Base-by-base conservation (phyloP, 495 filamentous ascomycete species). In the Penicillium riverlandense region DNA sequence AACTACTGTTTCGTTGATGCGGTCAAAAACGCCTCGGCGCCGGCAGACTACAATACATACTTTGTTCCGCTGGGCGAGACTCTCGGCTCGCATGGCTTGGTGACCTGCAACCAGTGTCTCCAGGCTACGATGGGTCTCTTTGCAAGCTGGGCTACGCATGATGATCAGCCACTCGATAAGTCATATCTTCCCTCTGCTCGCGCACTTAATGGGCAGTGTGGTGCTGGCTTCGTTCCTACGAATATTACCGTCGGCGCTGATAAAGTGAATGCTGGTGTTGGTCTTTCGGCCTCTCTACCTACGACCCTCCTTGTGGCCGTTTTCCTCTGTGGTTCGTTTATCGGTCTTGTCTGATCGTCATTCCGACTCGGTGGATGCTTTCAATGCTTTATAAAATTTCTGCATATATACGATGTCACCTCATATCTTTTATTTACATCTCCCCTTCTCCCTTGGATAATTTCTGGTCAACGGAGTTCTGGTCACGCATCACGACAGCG, bases 1-100 rank as follows among this genome's bases (percentile, higher is more conserved):
- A 45, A 70, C 39, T 78, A 72, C 45, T 78, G 83, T 65, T 96
- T 89, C 58, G 87, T 88, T 45, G 84, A 88, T 53, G 88, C 90
- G 16, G 78, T 88, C 45, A 89, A 83, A 8, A 95, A 95, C 59
- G 53, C 55, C 12, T 72, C 78, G 8, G 83, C 78, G 22, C 69
- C 82, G 0, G 74, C 76, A 22, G 82, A 87, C 58, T 73, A 80
- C 31, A 86, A 89, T 47, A 67, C 90, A 12, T 98, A 96, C 67
- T 88, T 82, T 52, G 67, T 97, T 1, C 85, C 92, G 6, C 71
- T 95, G 33, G 91, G 91, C 27, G 76, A 74, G n/a, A 47, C 63
- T 4, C 63, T 96, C 2, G 80, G 84, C 0, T 71, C 70, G 4
- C 75, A 72, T 4, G 72, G 78, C 13, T 63, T 71, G 12, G 86